Conservation (phyloP, 164 flowering plant genomes). For the Dillenia turbinata region DNA sequence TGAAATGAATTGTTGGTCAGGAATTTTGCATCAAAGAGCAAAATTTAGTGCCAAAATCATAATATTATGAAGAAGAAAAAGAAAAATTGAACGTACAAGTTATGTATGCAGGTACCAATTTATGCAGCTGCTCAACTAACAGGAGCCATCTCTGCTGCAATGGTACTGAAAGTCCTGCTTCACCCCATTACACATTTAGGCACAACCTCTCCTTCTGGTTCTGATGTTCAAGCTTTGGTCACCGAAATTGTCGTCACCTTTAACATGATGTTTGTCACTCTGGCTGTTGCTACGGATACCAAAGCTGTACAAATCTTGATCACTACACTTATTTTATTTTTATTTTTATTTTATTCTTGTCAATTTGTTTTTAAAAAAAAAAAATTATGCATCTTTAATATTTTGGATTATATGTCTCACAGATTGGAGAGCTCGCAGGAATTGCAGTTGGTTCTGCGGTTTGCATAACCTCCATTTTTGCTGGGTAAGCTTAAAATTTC, state of each 20-base stretch:
- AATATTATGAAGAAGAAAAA: no score
- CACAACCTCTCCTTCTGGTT: conserved; percentile 66
- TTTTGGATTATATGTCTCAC: not conserved
- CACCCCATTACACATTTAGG: conserved; percentile 56
- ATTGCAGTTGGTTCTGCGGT: conserved; percentile 89
- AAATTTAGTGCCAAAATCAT: no score
- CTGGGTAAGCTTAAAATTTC: conserved; percentile 60
- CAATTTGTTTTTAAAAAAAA: not conserved
- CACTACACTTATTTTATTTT: not conserved
- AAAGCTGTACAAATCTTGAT: conserved; percentile 47
- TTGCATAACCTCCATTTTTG: conserved; percentile 73
- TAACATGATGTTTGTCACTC: conserved; percentile 78
- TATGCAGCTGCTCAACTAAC: conserved; percentile 66
- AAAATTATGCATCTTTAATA: no score
- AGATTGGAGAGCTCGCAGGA: conserved; percentile 86
- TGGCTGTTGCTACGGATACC: conserved; percentile 78
- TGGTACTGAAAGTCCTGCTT: conserved; percentile 41
- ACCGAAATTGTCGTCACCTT: conserved; percentile 76
- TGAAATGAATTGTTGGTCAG: no score
- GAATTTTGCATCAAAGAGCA: no score
- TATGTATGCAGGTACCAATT: conserved; percentile 50
- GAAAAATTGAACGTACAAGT: no score
- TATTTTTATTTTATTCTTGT: not conserved
- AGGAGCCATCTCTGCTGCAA: conserved; percentile 54
- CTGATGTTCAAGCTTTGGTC: conserved; percentile 53